Conservation (phyloP, 371 early-diverging fungal genomes). For the Actinomortierella wolfii region DNA sequence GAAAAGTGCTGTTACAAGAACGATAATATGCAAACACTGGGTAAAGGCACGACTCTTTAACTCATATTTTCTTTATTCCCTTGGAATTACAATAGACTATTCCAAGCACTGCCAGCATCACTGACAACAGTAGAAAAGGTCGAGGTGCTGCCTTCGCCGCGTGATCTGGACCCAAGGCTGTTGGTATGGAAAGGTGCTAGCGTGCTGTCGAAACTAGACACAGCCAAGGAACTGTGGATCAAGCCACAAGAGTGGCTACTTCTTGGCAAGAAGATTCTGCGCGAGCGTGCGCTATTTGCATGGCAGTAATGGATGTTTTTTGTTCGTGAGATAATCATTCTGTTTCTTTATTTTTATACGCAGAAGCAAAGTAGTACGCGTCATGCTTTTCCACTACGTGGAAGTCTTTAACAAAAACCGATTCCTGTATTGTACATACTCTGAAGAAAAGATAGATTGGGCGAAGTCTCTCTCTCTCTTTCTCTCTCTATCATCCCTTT, state of each 20-base stretch:
- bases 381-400: too few species aligned
- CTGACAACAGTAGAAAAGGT: conserved; percentile 64
- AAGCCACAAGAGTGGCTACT: conserved; percentile 75
- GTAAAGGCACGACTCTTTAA: not conserved
- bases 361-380: too few species aligned
- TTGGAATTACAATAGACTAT: conserved; percentile 14
- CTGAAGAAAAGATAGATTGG: too few species aligned
- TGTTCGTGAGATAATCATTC: too few species aligned
- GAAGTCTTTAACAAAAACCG: too few species aligned
- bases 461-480: too few species aligned
- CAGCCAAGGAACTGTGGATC: conserved; percentile 83
- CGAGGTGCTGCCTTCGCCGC: conserved; percentile 79
- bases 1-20: not conserved
- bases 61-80: not conserved
- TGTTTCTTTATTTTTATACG: too few species aligned
- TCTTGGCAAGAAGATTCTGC: conserved; percentile 66
- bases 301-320: conserved; percentile 55
- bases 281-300: conserved; percentile 72
- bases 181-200: conserved; percentile 92
- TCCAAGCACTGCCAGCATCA: conserved; percentile 39
- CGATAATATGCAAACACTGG: too few species aligned
- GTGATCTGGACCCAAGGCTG: conserved; percentile 86
- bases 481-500: too few species aligned
- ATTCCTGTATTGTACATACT: too few species aligned
- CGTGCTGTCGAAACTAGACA: conserved; percentile 80